Evolutionary conservation across 1,139 yeast species (phyloP).

Genomic region (Yamadazyma blattariae): DNA sequence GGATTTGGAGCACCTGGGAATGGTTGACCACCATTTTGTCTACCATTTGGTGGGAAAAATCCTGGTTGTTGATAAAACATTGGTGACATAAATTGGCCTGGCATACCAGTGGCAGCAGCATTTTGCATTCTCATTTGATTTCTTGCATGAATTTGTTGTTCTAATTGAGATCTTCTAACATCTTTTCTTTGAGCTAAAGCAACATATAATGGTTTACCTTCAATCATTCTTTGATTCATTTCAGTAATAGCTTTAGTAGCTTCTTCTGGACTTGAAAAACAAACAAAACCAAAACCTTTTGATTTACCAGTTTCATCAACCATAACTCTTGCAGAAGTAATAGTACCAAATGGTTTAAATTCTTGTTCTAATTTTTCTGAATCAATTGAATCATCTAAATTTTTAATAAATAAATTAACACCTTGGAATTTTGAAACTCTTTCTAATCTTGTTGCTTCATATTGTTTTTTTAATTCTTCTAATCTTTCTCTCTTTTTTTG

Average conservation of each 20-base stretch:
- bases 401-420: conserved; percentile 94
- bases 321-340: conserved; percentile 97
- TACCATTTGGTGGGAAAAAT: conserved; percentile 74
- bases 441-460: conserved; percentile 91
- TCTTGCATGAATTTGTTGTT: conserved; percentile 97
- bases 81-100: conserved; percentile 95
- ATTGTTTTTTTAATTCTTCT: conserved; percentile 93
- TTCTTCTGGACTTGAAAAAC: conserved; percentile 97
- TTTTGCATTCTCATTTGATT: conserved; percentile 98
- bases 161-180: conserved; percentile 94
- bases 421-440: conserved; percentile 95
- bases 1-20: conserved; percentile 72
- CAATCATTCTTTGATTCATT: conserved; percentile 97
- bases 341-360: conserved; percentile 89
- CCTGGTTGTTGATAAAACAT: conserved; percentile 92
- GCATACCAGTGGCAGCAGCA: conserved; percentile 83
- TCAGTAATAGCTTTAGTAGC: conserved; percentile 98
- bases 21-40: conserved; percentile 50
- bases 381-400: conserved; percentile 89
- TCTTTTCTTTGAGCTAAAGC: conserved; percentile 99
- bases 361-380: conserved; percentile 91
- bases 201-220: conserved; percentile 96
- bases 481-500: conserved; percentile 98
- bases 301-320: conserved; percentile 92
- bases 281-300: conserved; percentile 97